These are phyloP conservation scores for Emericellopsis cladophorae DNA, from an alignment of 2,329 filamentous ascomycete genomes.

Conservation along the genomic window DNA sequence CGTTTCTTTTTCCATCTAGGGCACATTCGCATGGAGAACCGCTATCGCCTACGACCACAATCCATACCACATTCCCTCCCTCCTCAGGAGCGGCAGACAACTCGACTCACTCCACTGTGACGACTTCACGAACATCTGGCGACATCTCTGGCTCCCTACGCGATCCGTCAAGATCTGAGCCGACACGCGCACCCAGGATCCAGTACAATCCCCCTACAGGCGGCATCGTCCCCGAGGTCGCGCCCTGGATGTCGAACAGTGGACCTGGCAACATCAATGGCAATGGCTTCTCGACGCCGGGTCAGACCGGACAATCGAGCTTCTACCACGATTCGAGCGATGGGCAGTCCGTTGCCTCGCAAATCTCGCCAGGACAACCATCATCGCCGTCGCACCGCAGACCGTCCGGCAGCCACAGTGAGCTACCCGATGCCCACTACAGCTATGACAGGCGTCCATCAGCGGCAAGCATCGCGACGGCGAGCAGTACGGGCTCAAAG, in stretches of 20 bases:
- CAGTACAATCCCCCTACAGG: slow-evolving; percentile 40
- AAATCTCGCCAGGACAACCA: slow-evolving; percentile 59
- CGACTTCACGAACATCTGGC: slow-evolving; percentile 37
- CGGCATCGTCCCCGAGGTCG: slow-evolving; percentile 29
- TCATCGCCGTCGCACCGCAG: slow-evolving; percentile 21
- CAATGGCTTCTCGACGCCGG: slow-evolving; percentile 12
- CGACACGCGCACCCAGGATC: slow-evolving; percentile 46
- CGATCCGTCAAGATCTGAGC: slow-evolving; percentile 57
- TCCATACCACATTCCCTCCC: background rate
- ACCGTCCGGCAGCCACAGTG: slow-evolving; percentile 31
- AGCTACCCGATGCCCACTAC: slow-evolving; percentile 47
- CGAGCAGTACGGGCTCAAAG: slow-evolving; percentile 73
- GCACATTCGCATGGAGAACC: slow-evolving; percentile 1
- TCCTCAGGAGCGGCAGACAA: background rate
- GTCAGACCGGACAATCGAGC: slow-evolving; percentile 34
- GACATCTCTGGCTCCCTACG: slow-evolving; percentile 60
- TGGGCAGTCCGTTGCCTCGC: slow-evolving; percentile 46
- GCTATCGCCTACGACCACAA: slow-evolving; percentile 1
- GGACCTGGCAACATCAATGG: slow-evolving; percentile 8
- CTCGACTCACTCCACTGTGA: background rate
- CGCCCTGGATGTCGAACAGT: slow-evolving; percentile 43
- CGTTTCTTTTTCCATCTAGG: background rate
- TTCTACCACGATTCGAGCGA: slow-evolving; percentile 71
- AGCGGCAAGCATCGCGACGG: slow-evolving; percentile 68
- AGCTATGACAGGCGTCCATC: slow-evolving; percentile 74